phyloP scores from a whole-genome alignment of 345 rosid genomes.

The Ailanthus altissimus region DNA sequence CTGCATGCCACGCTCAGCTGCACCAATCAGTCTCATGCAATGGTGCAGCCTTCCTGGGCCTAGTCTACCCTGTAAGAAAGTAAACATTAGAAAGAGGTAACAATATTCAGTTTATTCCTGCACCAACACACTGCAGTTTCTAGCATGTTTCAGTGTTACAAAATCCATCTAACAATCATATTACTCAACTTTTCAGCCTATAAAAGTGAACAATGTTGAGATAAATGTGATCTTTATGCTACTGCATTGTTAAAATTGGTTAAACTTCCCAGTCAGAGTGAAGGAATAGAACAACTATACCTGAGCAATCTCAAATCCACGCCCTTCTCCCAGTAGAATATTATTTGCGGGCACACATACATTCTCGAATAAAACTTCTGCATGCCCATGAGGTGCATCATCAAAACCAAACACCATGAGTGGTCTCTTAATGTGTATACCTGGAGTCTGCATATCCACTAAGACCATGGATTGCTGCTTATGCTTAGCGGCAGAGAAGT shows the following conservation, averaged over 20 bases:
- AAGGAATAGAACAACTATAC: conserved; percentile 37
- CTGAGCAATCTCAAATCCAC: conserved; percentile 99
- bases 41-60: conserved; percentile 99
- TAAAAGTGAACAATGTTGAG: not conserved
- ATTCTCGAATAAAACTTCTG: conserved; percentile 76
- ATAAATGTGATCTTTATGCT: not conserved
- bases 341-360: conserved; percentile 80
- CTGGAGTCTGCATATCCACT: conserved; percentile 78
- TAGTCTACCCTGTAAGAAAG: conserved; percentile 75
- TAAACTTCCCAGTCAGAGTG: not conserved
- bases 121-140: no score
- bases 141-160: not conserved
- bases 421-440: conserved; percentile 74
- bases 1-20: conserved; percentile 98
- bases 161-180: not conserved
- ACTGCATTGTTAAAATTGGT: not conserved
- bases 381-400: conserved; percentile 99
- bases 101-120: no score
- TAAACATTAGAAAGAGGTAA: conserved; percentile 16
- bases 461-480: conserved; percentile 97
- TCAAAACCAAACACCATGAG: conserved; percentile 89
- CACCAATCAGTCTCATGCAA: conserved; percentile 94
- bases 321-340: conserved; percentile 93
- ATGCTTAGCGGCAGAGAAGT: conserved; percentile 74
- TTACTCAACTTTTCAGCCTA: not conserved